A percentile compares a stretch with the other conserved stretches of the same genome.
Conservation (phyloP, 441 rosid species). For the Adansonia gregorii region DNA sequence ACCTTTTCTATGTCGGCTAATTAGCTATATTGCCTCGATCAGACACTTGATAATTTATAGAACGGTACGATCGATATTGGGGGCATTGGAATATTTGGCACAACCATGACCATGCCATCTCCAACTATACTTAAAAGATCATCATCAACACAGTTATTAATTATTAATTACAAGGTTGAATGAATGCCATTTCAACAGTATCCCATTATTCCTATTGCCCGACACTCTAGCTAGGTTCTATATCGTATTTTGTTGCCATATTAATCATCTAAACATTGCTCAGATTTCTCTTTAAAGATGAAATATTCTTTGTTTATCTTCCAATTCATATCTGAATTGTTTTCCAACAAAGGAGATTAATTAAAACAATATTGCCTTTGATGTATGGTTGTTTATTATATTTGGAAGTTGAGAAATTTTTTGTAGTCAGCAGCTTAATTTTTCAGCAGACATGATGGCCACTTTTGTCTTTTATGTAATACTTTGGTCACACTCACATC, state of each 20-base stretch:
- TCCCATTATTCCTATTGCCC: not conserved
- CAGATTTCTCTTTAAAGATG: not conserved
- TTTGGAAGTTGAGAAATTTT: not conserved
- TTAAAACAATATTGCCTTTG: no score
- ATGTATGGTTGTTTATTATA: not conserved
- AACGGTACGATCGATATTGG: not conserved
- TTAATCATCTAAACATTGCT: not conserved
- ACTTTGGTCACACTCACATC: not conserved
- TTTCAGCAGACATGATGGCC: not conserved
- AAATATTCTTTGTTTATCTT: no score
- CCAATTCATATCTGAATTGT: no score
- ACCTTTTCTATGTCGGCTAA: constrained; percentile 7
- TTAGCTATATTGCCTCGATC: not conserved
- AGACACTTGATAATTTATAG: not conserved
- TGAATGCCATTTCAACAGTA: not conserved
- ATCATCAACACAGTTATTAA: not conserved
- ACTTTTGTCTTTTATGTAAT: not conserved
- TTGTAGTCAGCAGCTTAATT: not conserved
- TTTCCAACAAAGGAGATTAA: no score
- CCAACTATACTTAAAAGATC: no score
- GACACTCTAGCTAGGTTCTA: not conserved
- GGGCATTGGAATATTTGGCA: not conserved
- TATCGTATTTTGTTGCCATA: not conserved
- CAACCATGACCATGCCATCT: no score
- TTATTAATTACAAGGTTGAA: not conserved